Evolutionary conservation across 768 basidiomycete species (phyloP).

Genomic region (Rhizopogon vulgaris): DNA sequence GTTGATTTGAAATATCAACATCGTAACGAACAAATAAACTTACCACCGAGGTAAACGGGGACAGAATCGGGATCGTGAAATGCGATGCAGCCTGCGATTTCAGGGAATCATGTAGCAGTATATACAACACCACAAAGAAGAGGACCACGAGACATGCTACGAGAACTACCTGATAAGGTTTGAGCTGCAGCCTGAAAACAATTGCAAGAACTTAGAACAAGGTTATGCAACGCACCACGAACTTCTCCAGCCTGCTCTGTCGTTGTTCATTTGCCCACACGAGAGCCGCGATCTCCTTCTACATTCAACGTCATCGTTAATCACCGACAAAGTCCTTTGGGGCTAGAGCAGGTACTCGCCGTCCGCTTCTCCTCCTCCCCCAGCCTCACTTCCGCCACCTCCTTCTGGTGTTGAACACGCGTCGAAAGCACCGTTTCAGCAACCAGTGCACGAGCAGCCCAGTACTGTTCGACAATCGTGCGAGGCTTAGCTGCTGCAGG

Average conservation of each 20-base stretch:
- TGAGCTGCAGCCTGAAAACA: neutral
- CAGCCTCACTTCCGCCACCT: slow-evolving; percentile 37
- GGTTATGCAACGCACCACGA: slow-evolving; percentile 37
- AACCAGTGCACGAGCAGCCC: slow-evolving; percentile 59
- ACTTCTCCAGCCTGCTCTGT: slow-evolving; percentile 42
- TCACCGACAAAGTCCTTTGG: neutral
- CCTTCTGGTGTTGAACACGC: slow-evolving; percentile 40
- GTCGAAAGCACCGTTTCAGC: slow-evolving; percentile 58
- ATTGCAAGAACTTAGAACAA: slow-evolving; percentile 1
- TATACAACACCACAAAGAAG: slow-evolving; percentile 9
- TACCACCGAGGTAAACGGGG: slow-evolving; percentile 75
- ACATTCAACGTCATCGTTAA: neutral
- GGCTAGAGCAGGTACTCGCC: slow-evolving; percentile 28
- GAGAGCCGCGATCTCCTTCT: slow-evolving; percentile 40
- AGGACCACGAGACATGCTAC: slow-evolving; percentile 17
- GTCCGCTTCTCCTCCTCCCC: slow-evolving; percentile 40
- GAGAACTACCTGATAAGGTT: slow-evolving; percentile 5
- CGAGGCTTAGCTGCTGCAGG: slow-evolving; percentile 18
- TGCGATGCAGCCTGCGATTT: slow-evolving; percentile 37
- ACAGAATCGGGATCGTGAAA: slow-evolving; percentile 74
- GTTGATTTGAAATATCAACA: neutral
- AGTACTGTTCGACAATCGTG: slow-evolving; percentile 47
- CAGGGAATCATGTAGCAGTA: neutral
- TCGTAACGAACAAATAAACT: slow-evolving; percentile 2
- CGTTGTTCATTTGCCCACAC: slow-evolving; percentile 39